Base-by-base conservation (phyloP, 1,284 basidiomycete genomes). In the Polyporus tsugae region DNA sequence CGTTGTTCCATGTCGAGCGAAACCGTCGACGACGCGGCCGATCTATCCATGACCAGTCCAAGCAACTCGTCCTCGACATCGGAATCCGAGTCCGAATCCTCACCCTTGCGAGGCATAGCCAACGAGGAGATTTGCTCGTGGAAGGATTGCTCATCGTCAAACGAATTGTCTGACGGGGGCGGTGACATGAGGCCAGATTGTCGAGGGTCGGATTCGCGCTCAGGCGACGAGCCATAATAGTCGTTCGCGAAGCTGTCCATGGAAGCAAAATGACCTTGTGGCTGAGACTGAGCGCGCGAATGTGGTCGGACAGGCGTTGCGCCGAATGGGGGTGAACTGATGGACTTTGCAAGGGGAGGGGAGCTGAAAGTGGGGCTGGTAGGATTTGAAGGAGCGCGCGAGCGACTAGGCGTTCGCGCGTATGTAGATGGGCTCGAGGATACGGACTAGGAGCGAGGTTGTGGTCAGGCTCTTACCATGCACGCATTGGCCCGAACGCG, bases 361-460 rank as follows among this genome's bases (percentile, higher is more conserved):
- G 76, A 73, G 11, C 72, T 73, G 41, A 78, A 80, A 2, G 82
- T 80, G 2, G 90, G 89, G 11, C 87, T 86, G 2, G 85, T 83
- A 5, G 91, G 89, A 73, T 90, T 92, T 25, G 91, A 93, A 0
- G 91, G 89, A 0, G 87, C 84, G 63, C 91, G 89, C 41, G 80
- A 78, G 19, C 87, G 86, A 44, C 84, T 78, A 6, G 80, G 78
- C 46, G 81, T 80, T 57, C 82, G 81, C 22, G 80, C 79, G 75
- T 83, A 87, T 7, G 83, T 71, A 55, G 79, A 78, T 15, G 85
- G 78, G 49, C 57, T 57, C n/a, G 68, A 69, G 2, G 65, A 68
- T 2, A 69, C 62, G 11, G 65, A 68, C 68, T 70, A 25, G 3
- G 13, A 33, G 36, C 52, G 42, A 29, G 10, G 13, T 22, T 35